Evolutionary conservation across 441 rosid species (phyloP), one percentile per base, ranked within the genome.

Genomic region (Theobroma grandiflorum): DNA sequence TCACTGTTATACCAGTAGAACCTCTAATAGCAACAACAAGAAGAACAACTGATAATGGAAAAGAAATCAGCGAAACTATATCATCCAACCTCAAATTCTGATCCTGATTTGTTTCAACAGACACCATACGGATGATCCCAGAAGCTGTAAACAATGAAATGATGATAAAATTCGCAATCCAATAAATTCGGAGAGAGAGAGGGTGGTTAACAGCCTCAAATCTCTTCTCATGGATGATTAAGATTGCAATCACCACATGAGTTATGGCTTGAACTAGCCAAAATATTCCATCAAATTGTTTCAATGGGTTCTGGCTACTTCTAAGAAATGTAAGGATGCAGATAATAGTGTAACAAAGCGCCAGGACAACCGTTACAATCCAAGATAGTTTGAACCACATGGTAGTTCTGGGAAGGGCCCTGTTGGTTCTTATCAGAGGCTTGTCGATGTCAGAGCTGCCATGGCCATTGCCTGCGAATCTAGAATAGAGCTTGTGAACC

Each of bases 251-350:
- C 52, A 86, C 85, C 37, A 80, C 86, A 84, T 92, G 93, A 74
- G 97, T 92, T 26, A 91, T 52, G 82, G 97, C 95, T 82, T 95
- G 95, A 78, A 90, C 75, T 5, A 92, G 53, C 98, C 97, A 94
- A 80, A 94, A 96, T 12, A 84, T 43, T 1, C 87, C 84, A 55
- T 89, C 86, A 4, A 88, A 16, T 14, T 82, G 79, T 63, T 84
- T 87, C 88, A 91, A 93, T 8, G 87, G 88, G 66, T n/a, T 76
- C 20, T 79, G 71, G 45, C 73, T 65, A 62, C 58, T 78, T 69
- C 83, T 85, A 61, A 79, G 82, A 86, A 94, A 87, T 9, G 93
- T 81, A 10, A 88, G 76, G 80, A 93, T 82, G 88, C 87, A 90
- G 62, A 85, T 33, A 42, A 89, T 72, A 14, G 84, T 52, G 80